Percentiles rank a stretch among this genome's conserved stretches.
Evolutionary conservation across 768 basidiomycete species (phyloP).

Genomic region (Crepidotus variabilis): DNA sequence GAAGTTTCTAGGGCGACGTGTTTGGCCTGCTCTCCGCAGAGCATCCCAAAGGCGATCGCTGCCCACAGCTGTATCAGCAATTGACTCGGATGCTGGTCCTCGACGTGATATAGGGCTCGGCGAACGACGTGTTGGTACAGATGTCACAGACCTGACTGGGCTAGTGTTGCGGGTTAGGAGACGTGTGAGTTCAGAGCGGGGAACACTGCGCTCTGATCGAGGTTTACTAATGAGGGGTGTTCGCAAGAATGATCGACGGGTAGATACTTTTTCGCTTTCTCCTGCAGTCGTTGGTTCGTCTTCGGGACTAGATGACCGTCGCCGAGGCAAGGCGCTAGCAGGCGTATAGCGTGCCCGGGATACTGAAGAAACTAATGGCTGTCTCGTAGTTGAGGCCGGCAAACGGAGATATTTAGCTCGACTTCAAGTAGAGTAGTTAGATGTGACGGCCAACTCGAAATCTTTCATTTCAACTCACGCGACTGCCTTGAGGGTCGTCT

Average conservation of each 20-base stretch:
- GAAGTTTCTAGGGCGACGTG: slow-evolving; percentile 12
- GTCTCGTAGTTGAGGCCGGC: slow-evolving; percentile 50
- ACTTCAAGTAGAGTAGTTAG: slow-evolving; percentile 32
- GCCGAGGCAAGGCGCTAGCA: slow-evolving; percentile 12
- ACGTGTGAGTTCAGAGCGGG: slow-evolving; percentile 18
- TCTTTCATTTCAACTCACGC: slow-evolving; percentile 52
- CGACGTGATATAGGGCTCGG: slow-evolving; percentile 9
- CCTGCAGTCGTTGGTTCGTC: slow-evolving; percentile 28
- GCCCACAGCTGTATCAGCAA: slow-evolving; percentile 8
- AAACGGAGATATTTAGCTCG: slow-evolving; percentile 81
- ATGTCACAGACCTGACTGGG: slow-evolving; percentile 22
- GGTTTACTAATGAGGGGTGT: slow-evolving; percentile 6
- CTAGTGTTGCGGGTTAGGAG: slow-evolving; percentile 16
- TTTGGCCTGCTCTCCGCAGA: slow-evolving; percentile 16
- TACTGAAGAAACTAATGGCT: slow-evolving; percentile 20
- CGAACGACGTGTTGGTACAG: slow-evolving; percentile 18
- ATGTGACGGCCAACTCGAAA: background rate
- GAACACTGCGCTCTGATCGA: slow-evolving; percentile 19
- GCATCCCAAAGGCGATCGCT: slow-evolving; percentile 21
- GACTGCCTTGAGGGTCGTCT: slow-evolving; percentile 74
- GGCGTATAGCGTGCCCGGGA: slow-evolving; percentile 16
- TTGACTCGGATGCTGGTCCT: slow-evolving; percentile 2
- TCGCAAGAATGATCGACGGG: slow-evolving; percentile 6
- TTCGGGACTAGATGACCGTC: slow-evolving; percentile 11
- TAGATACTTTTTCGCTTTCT: slow-evolving; percentile 1